Percentiles rank a stretch among this genome's conserved stretches.
phyloP scores from a whole-genome alignment of 306 rosid genomes.

The Lathyrus sativus region DNA sequence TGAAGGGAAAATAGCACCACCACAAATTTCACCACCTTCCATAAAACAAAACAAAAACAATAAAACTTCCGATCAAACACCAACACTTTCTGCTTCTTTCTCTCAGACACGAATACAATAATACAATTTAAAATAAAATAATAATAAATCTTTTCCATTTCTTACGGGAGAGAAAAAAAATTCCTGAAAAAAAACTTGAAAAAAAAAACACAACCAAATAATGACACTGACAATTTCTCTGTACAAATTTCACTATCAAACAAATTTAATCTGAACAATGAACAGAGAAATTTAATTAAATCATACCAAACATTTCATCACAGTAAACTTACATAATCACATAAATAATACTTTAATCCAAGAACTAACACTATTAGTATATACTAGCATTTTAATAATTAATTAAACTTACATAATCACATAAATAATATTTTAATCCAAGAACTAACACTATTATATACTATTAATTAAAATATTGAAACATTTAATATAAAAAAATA shows the following conservation, averaged over 20 bases:
- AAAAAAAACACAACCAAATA: slow-evolving; percentile 6
- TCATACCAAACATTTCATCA: neutral
- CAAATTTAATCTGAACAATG: neutral
- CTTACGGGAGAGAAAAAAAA: slow-evolving; percentile 31
- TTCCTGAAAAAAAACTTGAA: neutral
- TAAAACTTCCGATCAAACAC: slow-evolving; percentile 16
- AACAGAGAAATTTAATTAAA: slow-evolving; percentile 15
- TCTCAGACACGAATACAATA: slow-evolving; percentile 49
- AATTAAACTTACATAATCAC: neutral
- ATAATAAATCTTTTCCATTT: slow-evolving; percentile 15
- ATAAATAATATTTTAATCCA: too few relatives aligned
- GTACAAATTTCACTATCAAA: slow-evolving; percentile 28
- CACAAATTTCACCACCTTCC: slow-evolving; percentile 39
- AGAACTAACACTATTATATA: too few relatives aligned
- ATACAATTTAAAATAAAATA: neutral
- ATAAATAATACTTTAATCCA: neutral
- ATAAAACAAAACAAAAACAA: slow-evolving; percentile 22
- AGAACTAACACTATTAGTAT: neutral
- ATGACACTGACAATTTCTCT: slow-evolving; percentile 24
- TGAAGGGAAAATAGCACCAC: slow-evolving; percentile 43
- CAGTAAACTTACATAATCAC: too few relatives aligned
- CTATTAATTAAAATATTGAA: too few relatives aligned
- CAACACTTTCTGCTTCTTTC: slow-evolving; percentile 84
- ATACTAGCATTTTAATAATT: slow-evolving; percentile 21
- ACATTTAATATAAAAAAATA: too few relatives aligned